Percentiles rank a stretch among this genome's conserved stretches.
These are phyloP conservation scores for Alternaria longipes DNA, from an alignment of 2,329 filamentous ascomycete species.

Conservation along the genomic window DNA sequence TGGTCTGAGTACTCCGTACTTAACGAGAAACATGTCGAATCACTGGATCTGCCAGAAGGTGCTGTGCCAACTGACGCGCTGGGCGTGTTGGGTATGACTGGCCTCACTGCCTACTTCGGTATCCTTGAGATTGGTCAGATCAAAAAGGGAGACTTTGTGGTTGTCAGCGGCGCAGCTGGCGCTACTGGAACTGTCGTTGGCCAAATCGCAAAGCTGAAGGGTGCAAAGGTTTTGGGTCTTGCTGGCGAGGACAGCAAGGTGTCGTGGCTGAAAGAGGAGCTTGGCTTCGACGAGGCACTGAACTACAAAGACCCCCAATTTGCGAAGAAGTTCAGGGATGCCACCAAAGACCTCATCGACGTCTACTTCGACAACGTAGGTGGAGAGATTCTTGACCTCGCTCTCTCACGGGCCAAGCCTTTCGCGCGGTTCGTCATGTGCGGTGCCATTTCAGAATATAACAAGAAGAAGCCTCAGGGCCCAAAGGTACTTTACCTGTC, in stretches of 20 bases:
- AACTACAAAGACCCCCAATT: constrained; percentile 65
- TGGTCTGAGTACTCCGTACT: constrained; percentile 75
- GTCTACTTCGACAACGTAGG: constrained; percentile 64
- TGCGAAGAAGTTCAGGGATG: constrained; percentile 57
- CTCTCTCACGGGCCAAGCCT: constrained; percentile 54
- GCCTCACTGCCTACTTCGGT: constrained; percentile 80
- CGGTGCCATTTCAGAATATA: constrained; percentile 58
- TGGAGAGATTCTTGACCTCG: constrained; percentile 59
- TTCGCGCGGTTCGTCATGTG: constrained; percentile 56
- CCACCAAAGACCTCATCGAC: constrained; percentile 61
- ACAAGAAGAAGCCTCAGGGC: constrained; percentile 58
- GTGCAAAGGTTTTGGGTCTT: constrained; percentile 61
- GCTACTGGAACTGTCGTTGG: constrained; percentile 80
- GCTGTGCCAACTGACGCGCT: constrained; percentile 66
- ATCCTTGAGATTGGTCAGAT: constrained; percentile 73
- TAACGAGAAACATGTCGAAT: constrained; percentile 60
- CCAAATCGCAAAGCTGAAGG: constrained; percentile 80
- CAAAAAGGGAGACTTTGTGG: constrained; percentile 75
- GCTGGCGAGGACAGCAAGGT: constrained; percentile 64
- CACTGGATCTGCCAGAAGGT: constrained; percentile 56
- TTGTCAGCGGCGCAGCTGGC: constrained; percentile 80
- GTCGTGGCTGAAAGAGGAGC: constrained; percentile 61
- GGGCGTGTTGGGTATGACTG: constrained; percentile 67
- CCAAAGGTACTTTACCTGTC: constrained; percentile 51
- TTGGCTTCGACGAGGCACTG: constrained; percentile 64